Base-by-base conservation (phyloP, 2,329 filamentous ascomycete species). In the Colletotrichum sp. region DNA sequence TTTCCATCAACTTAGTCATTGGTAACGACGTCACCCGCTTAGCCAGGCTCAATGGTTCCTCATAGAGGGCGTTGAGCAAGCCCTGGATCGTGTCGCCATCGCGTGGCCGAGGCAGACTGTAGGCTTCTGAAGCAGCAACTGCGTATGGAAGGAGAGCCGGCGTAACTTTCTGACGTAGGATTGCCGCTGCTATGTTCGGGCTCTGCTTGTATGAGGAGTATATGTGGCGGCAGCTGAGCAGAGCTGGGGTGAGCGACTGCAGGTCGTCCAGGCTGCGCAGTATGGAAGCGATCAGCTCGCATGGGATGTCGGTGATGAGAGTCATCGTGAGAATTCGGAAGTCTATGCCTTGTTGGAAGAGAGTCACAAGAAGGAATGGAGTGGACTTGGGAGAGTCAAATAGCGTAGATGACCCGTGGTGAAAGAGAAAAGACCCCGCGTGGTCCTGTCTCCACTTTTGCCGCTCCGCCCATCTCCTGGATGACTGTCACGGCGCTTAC, bases 341-440 rank as follows among this genome's bases (percentile, higher is more conserved):
- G 18, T 44, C 39, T n/a, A 12, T 0, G 1, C 0, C 18, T n/a
- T 49, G 0, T 49, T n/a, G 39, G 5, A 49, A n/a, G 0, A 49
- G 18, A 49, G 39, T n/a, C 4, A 49, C 39, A 12, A 49, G 18
- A 49, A n/a, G 18, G 0, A n/a, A 49, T 12, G 39, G 39, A 49
- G 26, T 26, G 5, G 24, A 26, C 5, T 2, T 5, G 24, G 24
- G 24, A 26, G 24, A 26, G 24, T 24, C 24, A 24, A 24, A 24
- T 24, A 24, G 39, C 39, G 39, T n/a, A 0, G 39, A 44, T 44
- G 39, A 44, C 39, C 0, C 4, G 39, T 1, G 18, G 39, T 1
- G 39, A 49, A 49, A 18, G 1, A 49, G 18, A 49, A 49, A 49
- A 1, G 18, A 49, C 39, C 15, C 15, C 39, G 39, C 39, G 4